phyloP scores from a whole-genome alignment of 176 grass and related monocot species.

The Musa acuminata region DNA sequence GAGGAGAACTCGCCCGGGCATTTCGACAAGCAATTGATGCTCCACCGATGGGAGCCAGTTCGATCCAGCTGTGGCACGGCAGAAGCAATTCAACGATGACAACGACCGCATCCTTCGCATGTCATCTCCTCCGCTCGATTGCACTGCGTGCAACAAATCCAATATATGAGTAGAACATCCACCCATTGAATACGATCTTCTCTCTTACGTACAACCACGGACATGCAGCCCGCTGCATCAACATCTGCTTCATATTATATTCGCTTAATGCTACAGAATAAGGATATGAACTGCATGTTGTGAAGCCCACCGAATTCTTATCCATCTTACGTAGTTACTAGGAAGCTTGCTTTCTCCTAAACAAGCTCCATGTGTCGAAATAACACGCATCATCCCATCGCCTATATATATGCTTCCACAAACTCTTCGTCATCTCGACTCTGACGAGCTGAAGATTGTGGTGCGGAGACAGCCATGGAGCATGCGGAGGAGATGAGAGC shows the following conservation, averaged over 20 bases:
- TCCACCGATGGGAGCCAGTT: background rate
- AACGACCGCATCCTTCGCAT: background rate
- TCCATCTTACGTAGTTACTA: background rate
- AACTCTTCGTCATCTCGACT: background rate
- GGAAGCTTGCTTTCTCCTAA: background rate
- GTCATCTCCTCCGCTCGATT: background rate
- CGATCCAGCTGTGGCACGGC: background rate
- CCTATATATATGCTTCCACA: background rate
- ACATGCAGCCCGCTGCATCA: too few species aligned
- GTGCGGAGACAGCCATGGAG: background rate
- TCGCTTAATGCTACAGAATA: too few species aligned
- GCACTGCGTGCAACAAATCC: background rate
- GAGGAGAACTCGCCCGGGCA: too few species aligned
- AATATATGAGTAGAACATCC: background rate
- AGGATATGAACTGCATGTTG: background rate
- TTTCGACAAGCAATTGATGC: background rate
- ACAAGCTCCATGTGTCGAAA: background rate
- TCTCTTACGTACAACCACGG: too few species aligned
- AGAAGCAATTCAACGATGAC: background rate
- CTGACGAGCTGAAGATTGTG: background rate
- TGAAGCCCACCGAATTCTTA: background rate
- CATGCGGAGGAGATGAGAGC: background rate
- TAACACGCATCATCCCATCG: background rate
- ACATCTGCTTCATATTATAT: too few species aligned
- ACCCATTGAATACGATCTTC: background rate